Percentiles rank a stretch among this genome's conserved stretches.
Evolutionary conservation across 805 yeast species (phyloP).

Genomic region (Candida rishiriensis): DNA sequence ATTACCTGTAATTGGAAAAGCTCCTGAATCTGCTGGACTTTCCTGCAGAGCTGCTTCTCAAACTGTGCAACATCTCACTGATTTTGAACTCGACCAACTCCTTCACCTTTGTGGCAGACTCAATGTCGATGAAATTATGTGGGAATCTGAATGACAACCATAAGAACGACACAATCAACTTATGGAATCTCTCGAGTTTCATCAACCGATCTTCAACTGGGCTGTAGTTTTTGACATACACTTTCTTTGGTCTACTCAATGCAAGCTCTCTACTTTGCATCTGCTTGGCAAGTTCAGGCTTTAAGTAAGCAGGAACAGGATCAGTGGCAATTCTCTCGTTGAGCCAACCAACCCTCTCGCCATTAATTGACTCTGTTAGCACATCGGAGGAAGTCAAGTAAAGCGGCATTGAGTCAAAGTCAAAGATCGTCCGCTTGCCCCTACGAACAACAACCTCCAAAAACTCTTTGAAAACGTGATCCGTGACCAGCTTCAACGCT

Average conservation of each 20-base stretch:
- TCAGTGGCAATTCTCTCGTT: slow-evolving; percentile 20
- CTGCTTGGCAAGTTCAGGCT: slow-evolving; percentile 8
- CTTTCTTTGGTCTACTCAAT: slow-evolving; percentile 11
- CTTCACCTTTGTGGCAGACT: slow-evolving; percentile 67
- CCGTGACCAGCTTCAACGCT: slow-evolving; percentile 23
- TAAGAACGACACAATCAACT: slow-evolving; percentile 59
- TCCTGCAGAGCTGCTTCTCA: slow-evolving; percentile 19
- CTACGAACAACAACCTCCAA: slow-evolving; percentile 54
- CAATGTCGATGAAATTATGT: slow-evolving; percentile 68
- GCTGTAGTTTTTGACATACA: slow-evolving; percentile 14
- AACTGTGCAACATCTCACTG: slow-evolving; percentile 39
- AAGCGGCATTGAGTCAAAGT: slow-evolving; percentile 34
- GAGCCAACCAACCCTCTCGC: slow-evolving; percentile 9
- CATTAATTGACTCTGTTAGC: slow-evolving; percentile 4
- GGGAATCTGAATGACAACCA: slow-evolving; percentile 93
- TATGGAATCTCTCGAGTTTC: slow-evolving; percentile 62
- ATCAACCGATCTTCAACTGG: slow-evolving; percentile 29
- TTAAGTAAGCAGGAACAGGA: slow-evolving; percentile 25
- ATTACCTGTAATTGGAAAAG: not conserved
- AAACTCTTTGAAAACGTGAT: slow-evolving; percentile 41
- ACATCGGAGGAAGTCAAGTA: slow-evolving; percentile 24
- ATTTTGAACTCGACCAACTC: slow-evolving; percentile 62
- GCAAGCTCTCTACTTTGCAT: slow-evolving; percentile 9
- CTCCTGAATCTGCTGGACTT: not conserved
- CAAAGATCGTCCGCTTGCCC: slow-evolving; percentile 50